Evolutionary conservation across 495 filamentous ascomycete genomes (phyloP).

Genomic region (Glutinoglossum americanum): DNA sequence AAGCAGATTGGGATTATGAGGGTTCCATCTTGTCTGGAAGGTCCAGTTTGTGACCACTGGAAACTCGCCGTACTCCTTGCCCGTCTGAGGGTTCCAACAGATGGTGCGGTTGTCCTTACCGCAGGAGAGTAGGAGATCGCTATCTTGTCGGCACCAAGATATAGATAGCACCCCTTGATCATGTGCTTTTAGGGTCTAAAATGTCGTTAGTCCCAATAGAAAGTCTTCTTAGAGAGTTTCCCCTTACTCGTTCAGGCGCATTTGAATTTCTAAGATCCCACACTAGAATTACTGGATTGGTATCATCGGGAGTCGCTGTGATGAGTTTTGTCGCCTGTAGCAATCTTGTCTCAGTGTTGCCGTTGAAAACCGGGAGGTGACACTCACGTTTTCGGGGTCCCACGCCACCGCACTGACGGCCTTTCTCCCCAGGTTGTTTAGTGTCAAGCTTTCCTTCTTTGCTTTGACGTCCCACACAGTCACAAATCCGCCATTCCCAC

Average conservation of each 20-base stretch:
- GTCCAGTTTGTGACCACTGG: conserved; percentile 97
- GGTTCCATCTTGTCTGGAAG: conserved; percentile 88
- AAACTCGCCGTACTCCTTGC: conserved; percentile 73
- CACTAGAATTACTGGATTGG: conserved; percentile 65
- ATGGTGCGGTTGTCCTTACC: conserved; percentile 94
- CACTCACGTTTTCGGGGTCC: conserved; percentile 59
- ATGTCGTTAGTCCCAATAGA: background rate
- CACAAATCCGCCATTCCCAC: conserved; percentile 83
- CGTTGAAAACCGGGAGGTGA: background rate
- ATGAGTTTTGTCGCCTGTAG: conserved; percentile 62
- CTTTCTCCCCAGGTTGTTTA: conserved; percentile 84
- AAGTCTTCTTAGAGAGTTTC: background rate
- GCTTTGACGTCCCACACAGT: conserved; percentile 97
- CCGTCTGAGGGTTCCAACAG: conserved; percentile 89
- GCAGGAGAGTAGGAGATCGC: conserved; percentile 74
- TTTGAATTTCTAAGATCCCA: conserved; percentile 96
- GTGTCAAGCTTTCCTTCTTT: conserved; percentile 83
- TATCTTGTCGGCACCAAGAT: conserved; percentile 88
- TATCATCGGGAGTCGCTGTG: conserved; percentile 82
- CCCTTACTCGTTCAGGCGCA: conserved; percentile 58
- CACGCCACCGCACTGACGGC: conserved; percentile 88
- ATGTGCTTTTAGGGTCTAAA: conserved; percentile 57
- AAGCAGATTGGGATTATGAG: conserved; percentile 70
- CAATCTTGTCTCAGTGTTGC: background rate
- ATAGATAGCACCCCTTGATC: conserved; percentile 84